These are phyloP conservation scores for Ceratobasidium sp. DNA, from an alignment of 1,284 basidiomycete species.

Conservation along the genomic window DNA sequence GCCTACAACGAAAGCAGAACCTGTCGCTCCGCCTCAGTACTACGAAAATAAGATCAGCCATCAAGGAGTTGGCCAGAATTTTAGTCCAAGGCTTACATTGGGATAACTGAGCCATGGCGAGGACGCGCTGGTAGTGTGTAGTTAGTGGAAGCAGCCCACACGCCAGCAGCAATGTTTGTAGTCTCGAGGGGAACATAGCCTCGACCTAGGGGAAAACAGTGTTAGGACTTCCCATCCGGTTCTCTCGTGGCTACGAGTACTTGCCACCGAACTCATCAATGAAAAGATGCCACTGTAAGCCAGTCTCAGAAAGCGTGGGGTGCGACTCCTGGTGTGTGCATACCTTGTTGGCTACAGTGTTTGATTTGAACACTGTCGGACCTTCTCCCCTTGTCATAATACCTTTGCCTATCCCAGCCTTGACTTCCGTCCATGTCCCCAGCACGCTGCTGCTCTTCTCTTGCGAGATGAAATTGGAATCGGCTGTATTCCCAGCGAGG, in stretches of 20 bases:
- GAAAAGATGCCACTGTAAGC: conserved; percentile 35
- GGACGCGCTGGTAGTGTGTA: conserved; percentile 30
- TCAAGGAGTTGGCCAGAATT: too few relatives aligned
- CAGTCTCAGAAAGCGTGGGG: neutral
- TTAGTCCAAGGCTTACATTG: conserved; percentile 14
- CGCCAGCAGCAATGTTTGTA: conserved; percentile 24
- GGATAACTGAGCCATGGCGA: conserved; percentile 40
- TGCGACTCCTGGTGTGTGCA: neutral
- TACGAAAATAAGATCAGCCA: neutral
- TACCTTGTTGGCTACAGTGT: conserved; percentile 42
- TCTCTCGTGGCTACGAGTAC: neutral
- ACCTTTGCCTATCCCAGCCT: conserved; percentile 34
- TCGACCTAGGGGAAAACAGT: neutral
- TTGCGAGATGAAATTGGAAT: conserved; percentile 34
- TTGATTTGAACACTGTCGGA: conserved; percentile 39
- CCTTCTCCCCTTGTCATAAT: conserved; percentile 37
- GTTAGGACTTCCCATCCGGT: neutral
- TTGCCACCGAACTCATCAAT: conserved; percentile 38
- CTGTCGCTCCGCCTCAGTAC: conserved; percentile 32
- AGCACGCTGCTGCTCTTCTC: conserved; percentile 30
- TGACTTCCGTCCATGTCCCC: conserved; percentile 32
- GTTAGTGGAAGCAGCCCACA: conserved; percentile 25
- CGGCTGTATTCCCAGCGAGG: conserved; percentile 15
- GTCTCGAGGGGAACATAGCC: conserved; percentile 41
- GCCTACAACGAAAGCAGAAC: conserved; percentile 29